Evolutionary conservation across 805 yeast species (phyloP).

Genomic region (Candida insectalens): DNA sequence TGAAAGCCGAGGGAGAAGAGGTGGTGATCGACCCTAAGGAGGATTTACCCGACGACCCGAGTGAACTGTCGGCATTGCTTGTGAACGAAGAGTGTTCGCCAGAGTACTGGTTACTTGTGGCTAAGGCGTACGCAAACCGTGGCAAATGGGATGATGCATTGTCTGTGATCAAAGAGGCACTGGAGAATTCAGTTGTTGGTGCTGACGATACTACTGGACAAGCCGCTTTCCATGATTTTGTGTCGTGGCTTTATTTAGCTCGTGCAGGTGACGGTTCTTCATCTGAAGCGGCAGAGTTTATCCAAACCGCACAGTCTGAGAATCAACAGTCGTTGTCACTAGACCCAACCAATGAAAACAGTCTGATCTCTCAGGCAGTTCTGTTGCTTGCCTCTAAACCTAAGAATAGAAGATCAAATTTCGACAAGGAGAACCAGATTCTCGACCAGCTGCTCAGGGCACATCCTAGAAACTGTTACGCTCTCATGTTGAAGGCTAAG

Average conservation of each 20-base stretch:
- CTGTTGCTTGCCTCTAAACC: slow-evolving; percentile 55
- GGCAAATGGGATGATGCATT: slow-evolving; percentile 52
- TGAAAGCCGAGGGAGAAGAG: slow-evolving; percentile 68
- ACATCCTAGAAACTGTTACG: slow-evolving; percentile 59
- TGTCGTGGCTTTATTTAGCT: slow-evolving; percentile 65
- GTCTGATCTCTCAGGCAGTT: slow-evolving; percentile 60
- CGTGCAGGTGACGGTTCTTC: slow-evolving; percentile 22
- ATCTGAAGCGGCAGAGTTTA: slow-evolving; percentile 11
- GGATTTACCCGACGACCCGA: slow-evolving; percentile 85
- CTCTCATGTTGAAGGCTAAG: slow-evolving; percentile 79
- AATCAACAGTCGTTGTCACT: slow-evolving; percentile 37
- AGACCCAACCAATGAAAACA: slow-evolving; percentile 36
- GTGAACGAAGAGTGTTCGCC: slow-evolving; percentile 70
- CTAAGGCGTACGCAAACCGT: slow-evolving; percentile 66
- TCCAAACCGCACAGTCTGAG: slow-evolving; percentile 20
- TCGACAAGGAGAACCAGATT: slow-evolving; percentile 61
- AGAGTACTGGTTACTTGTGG: slow-evolving; percentile 78
- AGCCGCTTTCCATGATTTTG: slow-evolving; percentile 46
- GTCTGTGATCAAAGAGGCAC: slow-evolving; percentile 52
- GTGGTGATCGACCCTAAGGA: slow-evolving; percentile 73
- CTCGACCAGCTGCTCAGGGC: slow-evolving; percentile 51
- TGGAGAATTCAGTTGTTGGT: slow-evolving; percentile 26
- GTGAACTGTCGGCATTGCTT: slow-evolving; percentile 68
- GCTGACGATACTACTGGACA: slow-evolving; percentile 30
- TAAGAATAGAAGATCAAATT: slow-evolving; percentile 45